Base-by-base conservation (phyloP, 2,329 filamentous ascomycete genomes). In the Trichoderma gracile region DNA sequence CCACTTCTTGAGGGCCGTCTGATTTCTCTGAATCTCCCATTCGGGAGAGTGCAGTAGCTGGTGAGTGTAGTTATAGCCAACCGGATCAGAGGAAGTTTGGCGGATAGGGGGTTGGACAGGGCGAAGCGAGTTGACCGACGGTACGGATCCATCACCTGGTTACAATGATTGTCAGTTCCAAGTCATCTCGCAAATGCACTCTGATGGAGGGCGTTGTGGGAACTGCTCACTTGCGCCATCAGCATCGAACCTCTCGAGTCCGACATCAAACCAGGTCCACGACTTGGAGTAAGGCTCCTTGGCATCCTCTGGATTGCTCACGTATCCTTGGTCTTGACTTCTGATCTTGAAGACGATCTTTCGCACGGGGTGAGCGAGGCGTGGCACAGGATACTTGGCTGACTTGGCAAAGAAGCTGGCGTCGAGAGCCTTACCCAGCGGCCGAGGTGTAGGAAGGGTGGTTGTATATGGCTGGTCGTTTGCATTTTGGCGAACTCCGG, bases 191-290 rank as follows among this genome's bases (percentile, higher is more conserved):
- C 4, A n/a, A 23, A 30, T 30, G 21, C n/a, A 15, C 33, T 5
- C 5, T 25, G 23, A 17, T 49, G 14, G 14, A 10, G 14, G 53
- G 7, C 2, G 15, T 33, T 10, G n/a, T 30, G 19, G n/a, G 12
- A 19, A 12, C 2, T 15, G 60, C 56, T 60, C 27, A 65, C 64
- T 21, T 19, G 33, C 66, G 14, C 69, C 68, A 17, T 69, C 69
- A 21, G 76, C 76, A 50, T 83, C 81, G 54, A 85, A 82, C 3
- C 79, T 79, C 73, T 89, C 86, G 17, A 87, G 71, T 0, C 86
- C 86, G 17, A 80, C 84, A 63, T 88, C 86, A 65, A 88, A 88
- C 86, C 86, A 89, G 0, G 86, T 86, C 74, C 76, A 86, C 0
- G 86, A 84, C 81, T 88, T 1, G 78, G 59, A 62, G n/a, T 54